Percentiles rank a stretch among this genome's conserved stretches.
Evolutionary conservation across 345 rosid genomes (phyloP).

Genomic region (Pugionium cornutum): DNA sequence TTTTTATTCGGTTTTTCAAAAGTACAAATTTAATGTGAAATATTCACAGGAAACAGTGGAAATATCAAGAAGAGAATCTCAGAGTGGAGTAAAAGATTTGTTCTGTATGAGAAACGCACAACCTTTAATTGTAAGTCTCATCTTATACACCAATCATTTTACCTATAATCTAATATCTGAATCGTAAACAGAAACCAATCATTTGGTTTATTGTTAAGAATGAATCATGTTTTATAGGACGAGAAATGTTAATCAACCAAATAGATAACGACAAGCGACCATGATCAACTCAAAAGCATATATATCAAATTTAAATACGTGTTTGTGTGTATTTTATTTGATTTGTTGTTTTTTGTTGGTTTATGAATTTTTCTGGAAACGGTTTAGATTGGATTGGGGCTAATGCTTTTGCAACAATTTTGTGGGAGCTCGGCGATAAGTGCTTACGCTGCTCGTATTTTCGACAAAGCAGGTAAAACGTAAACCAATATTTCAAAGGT

Average conservation of each 20-base stretch:
- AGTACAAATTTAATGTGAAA: neutral
- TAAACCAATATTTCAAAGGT: too few species aligned
- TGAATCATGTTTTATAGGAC: too few species aligned
- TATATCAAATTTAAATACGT: too few species aligned
- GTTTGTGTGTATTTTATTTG: too few species aligned
- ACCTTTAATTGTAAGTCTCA: slow-evolving; percentile 31
- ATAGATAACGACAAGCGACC: too few species aligned
- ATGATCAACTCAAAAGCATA: too few species aligned
- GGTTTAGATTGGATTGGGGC: slow-evolving; percentile 42
- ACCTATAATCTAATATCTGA: too few species aligned
- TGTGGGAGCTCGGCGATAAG: slow-evolving; percentile 39
- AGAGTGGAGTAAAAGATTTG: slow-evolving; percentile 31
- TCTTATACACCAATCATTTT: neutral
- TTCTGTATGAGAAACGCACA: slow-evolving; percentile 34
- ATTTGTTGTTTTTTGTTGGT: neutral
- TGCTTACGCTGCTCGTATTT: slow-evolving; percentile 40
- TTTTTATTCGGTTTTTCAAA: neutral
- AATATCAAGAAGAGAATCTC: slow-evolving; percentile 31
- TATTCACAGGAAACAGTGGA: slow-evolving; percentile 30
- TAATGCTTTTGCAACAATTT: slow-evolving; percentile 43
- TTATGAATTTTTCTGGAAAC: neutral
- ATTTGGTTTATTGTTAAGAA: too few species aligned
- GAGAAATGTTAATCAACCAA: too few species aligned
- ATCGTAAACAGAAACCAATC: too few species aligned
- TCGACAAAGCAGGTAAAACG: slow-evolving; percentile 36